Conservation (phyloP, 352 stramenopile species). For the Globisporangium alternatum region DNA sequence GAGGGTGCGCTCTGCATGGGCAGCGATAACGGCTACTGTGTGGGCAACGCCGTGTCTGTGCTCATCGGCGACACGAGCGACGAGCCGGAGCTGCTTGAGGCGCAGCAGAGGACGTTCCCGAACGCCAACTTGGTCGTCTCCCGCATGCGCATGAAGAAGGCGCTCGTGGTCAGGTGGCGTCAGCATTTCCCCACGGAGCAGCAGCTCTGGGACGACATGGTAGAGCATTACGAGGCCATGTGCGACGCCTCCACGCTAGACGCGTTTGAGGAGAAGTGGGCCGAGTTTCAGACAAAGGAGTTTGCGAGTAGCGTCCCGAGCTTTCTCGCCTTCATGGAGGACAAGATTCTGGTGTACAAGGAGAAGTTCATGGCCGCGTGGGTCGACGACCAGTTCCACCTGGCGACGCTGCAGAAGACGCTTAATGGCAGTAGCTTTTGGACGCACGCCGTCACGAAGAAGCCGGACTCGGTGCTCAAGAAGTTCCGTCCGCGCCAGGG, state of each 20-base stretch:
- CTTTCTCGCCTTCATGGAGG: background rate
- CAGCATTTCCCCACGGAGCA: background rate
- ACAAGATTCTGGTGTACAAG: slow-evolving; percentile 6
- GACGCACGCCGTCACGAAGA: slow-evolving; percentile 8
- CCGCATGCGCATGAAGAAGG: background rate
- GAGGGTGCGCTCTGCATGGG: slow-evolving; percentile 3
- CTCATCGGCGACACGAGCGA: slow-evolving; percentile 1
- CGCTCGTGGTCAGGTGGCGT: background rate
- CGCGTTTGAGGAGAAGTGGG: background rate
- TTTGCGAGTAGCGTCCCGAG: background rate
- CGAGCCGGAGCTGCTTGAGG: background rate
- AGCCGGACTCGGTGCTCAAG: slow-evolving; percentile 9
- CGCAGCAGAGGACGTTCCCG: slow-evolving; percentile 7
- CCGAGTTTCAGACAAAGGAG: background rate
- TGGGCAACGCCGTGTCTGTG: slow-evolving; percentile 3
- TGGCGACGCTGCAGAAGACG: background rate
- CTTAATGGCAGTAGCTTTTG: background rate
- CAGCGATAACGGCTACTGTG: background rate
- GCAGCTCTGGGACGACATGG: slow-evolving; percentile 1
- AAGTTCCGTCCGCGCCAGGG: slow-evolving; percentile 6
- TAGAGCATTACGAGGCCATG: slow-evolving; percentile 1
- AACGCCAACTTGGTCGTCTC: slow-evolving; percentile 3
- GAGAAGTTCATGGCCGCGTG: slow-evolving; percentile 7
- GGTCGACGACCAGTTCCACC: background rate
- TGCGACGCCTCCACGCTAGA: background rate